A percentile compares a stretch with the other conserved stretches of the same genome.
These are phyloP conservation scores for Kalmusia sp. DNA, from an alignment of 2,329 filamentous ascomycete species.

Conservation along the genomic window DNA sequence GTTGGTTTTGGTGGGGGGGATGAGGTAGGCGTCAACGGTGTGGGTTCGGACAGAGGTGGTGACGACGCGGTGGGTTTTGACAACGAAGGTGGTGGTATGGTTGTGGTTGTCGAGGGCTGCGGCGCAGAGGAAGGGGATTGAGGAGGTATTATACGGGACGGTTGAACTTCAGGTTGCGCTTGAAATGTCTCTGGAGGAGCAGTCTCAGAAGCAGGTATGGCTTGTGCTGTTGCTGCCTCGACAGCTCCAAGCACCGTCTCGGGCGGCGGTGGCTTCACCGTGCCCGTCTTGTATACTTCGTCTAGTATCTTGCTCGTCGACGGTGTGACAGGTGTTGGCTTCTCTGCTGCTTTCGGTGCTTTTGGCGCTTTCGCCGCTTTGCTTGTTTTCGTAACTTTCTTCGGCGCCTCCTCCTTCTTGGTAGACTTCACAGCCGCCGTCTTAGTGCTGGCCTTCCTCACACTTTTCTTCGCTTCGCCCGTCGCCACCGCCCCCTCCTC, in stretches of 20 bases:
- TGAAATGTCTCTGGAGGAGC: too few species aligned
- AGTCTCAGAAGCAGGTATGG: too few species aligned
- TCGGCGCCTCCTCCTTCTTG: slow-evolving; percentile 22
- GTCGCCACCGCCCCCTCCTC: slow-evolving; percentile 21
- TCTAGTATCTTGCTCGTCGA: slow-evolving; percentile 40
- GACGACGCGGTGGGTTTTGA: background rate
- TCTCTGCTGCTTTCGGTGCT: slow-evolving; percentile 1
- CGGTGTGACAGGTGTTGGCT: slow-evolving; percentile 35
- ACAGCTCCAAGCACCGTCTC: background rate
- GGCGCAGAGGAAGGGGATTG: too few species aligned
- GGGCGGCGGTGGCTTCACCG: slow-evolving; percentile 19
- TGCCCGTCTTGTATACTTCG: slow-evolving; percentile 33
- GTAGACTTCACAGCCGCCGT: slow-evolving; percentile 6
- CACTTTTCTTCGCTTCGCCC: slow-evolving; percentile 25
- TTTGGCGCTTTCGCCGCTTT: slow-evolving; percentile 10
- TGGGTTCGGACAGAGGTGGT: background rate
- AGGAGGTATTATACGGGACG: too few species aligned
- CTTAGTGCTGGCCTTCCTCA: slow-evolving; percentile 34
- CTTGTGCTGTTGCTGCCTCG: background rate
- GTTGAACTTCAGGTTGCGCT: too few species aligned
- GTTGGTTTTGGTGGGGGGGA: slow-evolving; percentile 1
- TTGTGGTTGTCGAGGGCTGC: too few species aligned
- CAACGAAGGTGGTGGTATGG: background rate
- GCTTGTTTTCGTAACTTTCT: slow-evolving; percentile 11
- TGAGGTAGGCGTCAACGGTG: background rate